Evolutionary conservation across 129 eudicot genomes (phyloP).

Genomic region (Sambucus nigra): DNA sequence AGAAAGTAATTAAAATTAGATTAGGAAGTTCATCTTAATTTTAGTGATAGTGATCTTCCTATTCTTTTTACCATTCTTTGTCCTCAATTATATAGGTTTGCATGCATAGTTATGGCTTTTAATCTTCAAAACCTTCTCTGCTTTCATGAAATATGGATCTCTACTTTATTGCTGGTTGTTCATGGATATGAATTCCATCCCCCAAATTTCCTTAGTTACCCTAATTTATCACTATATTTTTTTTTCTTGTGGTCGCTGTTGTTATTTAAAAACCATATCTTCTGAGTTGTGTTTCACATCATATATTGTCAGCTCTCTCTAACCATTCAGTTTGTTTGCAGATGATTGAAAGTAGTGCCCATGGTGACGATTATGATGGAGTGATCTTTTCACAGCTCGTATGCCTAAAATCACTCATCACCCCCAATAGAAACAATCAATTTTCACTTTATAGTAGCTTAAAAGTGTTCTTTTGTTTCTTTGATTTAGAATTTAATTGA

Average conservation of each 20-base stretch:
- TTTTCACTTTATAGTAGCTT: conserved; percentile 1
- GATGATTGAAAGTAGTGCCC: conserved; percentile 98
- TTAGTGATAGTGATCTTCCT: too few relatives aligned
- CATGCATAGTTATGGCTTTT: neutral
- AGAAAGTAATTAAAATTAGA: too few relatives aligned
- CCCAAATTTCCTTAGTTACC: neutral
- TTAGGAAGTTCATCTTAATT: too few relatives aligned
- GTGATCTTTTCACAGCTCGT: conserved; percentile 96
- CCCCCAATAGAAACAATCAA: neutral
- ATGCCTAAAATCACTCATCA: conserved; percentile 12
- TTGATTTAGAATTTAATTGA: conserved; percentile 59
- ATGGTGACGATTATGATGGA: conserved; percentile 93
- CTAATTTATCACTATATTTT: neutral
- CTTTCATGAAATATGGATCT: neutral
- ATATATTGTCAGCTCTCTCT: conserved; percentile 7
- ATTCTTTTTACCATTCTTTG: too few relatives aligned
- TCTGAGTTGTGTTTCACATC: neutral
- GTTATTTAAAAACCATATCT: conserved; percentile 6
- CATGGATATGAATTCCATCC: neutral
- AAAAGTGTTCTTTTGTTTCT: conserved; percentile 4
- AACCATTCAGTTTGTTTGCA: conserved; percentile 26
- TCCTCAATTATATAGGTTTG: too few relatives aligned
- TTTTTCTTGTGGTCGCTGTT: neutral
- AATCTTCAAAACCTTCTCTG: neutral
- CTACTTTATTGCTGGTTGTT: too few relatives aligned